These are phyloP conservation scores for Trichophyton simii DNA, from an alignment of 2,329 filamentous ascomycete genomes.

Conservation along the genomic window DNA sequence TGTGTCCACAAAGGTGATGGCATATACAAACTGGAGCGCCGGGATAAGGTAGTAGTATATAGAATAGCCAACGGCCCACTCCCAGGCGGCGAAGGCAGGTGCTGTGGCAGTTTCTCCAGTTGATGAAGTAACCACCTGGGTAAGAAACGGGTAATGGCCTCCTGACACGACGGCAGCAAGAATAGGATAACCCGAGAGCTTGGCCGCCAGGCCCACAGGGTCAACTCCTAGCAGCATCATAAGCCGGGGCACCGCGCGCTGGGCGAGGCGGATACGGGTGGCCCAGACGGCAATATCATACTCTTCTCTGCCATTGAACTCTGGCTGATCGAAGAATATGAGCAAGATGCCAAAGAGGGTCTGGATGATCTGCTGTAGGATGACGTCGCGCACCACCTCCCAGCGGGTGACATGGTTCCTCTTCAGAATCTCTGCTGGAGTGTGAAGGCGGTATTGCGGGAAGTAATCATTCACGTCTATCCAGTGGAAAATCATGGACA, in stretches of 20 bases:
- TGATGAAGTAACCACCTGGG: slow-evolving; percentile 43
- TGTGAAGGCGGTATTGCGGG: slow-evolving; percentile 85
- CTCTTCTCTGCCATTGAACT: slow-evolving; percentile 63
- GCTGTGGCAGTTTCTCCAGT: slow-evolving; percentile 40
- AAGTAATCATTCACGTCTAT: slow-evolving; percentile 79
- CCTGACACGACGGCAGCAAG: slow-evolving; percentile 66
- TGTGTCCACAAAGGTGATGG: slow-evolving; percentile 69
- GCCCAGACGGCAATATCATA: slow-evolving; percentile 89
- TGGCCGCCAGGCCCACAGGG: slow-evolving; percentile 60
- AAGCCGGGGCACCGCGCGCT: slow-evolving; percentile 61
- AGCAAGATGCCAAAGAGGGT: slow-evolving; percentile 57
- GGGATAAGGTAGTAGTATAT: slow-evolving; percentile 74
- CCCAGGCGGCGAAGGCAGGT: slow-evolving; percentile 73
- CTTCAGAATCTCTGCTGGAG: slow-evolving; percentile 76
- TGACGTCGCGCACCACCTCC: slow-evolving; percentile 79
- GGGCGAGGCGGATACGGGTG: slow-evolving; percentile 62
- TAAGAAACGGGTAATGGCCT: slow-evolving; percentile 64
- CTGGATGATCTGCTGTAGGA: slow-evolving; percentile 86
- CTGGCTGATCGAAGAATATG: slow-evolving; percentile 57
- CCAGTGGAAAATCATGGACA: slow-evolving; percentile 76
- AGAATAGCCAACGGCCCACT: slow-evolving; percentile 57
- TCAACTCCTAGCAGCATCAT: slow-evolving; percentile 65
- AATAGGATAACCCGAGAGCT: slow-evolving; percentile 57
- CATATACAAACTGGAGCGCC: slow-evolving; percentile 60
- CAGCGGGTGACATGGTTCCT: slow-evolving; percentile 75